Evolutionary conservation across 768 basidiomycete species (phyloP).

Genomic region (Rhodotorula paludigena): DNA sequence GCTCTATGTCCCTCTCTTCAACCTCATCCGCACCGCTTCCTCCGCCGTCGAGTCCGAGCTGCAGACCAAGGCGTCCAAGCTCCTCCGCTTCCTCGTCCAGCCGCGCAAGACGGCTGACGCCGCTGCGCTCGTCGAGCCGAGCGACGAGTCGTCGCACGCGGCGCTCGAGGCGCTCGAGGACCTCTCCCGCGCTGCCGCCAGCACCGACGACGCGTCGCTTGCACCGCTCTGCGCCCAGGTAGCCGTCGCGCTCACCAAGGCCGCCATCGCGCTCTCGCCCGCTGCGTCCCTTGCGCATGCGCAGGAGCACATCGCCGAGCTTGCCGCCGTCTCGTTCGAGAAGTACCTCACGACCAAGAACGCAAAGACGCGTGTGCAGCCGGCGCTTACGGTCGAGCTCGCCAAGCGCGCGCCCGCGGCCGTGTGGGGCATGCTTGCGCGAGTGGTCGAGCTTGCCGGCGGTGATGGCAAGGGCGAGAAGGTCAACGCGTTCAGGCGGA

Average conservation of each 20-base stretch:
- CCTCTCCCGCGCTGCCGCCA: slow-evolving; percentile 26
- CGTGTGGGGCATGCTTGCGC: slow-evolving; percentile 41
- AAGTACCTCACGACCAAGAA: slow-evolving; percentile 37
- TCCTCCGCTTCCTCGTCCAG: slow-evolving; percentile 51
- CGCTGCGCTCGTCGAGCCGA: background rate
- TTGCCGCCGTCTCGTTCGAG: slow-evolving; percentile 22
- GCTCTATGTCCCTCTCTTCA: slow-evolving; percentile 69
- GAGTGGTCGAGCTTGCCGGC: slow-evolving; percentile 55
- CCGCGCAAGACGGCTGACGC: slow-evolving; percentile 24
- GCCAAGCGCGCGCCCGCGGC: slow-evolving; percentile 18
- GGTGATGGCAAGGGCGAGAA: slow-evolving; percentile 45
- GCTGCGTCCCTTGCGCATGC: background rate
- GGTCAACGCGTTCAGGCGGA: slow-evolving; percentile 70
- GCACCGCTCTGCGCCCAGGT: slow-evolving; percentile 29
- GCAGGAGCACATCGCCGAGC: slow-evolving; percentile 4
- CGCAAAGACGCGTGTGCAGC: slow-evolving; percentile 37
- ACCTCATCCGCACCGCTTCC: slow-evolving; percentile 60
- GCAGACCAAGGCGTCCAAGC: slow-evolving; percentile 76
- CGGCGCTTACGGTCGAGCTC: slow-evolving; percentile 28
- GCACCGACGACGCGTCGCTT: slow-evolving; percentile 23
- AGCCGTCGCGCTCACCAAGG: slow-evolving; percentile 33
- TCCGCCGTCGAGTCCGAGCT: slow-evolving; percentile 75
- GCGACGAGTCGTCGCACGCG: slow-evolving; percentile 6
- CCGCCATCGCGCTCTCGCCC: slow-evolving; percentile 22
- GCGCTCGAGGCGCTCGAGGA: slow-evolving; percentile 35